Evolutionary conservation across 2,329 filamentous ascomycete species (phyloP), one percentile per base, ranked within the genome.

Genomic region (Xylaria polymorpha): DNA sequence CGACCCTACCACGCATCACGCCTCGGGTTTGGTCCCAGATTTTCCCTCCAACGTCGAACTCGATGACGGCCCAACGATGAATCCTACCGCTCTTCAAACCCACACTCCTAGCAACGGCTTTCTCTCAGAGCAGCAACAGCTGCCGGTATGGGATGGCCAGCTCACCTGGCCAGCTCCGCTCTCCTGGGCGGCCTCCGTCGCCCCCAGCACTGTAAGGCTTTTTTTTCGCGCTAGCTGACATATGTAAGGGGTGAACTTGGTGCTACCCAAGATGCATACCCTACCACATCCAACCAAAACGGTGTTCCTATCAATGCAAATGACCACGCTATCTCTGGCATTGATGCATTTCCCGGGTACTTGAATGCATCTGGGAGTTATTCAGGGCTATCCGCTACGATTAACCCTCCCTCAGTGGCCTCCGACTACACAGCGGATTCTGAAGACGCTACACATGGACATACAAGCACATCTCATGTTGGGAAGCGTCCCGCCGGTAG

Each of bases 141-240:
- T 39, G 20, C 32, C 2, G 22, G 20, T 1, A 32, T 20, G 32
- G 46, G 56, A 39, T n/a, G 46, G 25, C 25, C 25, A 12, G 1
- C 46, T 59, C 7, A n/a, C 1, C n/a, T 53, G 7, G 41, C 41
- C 18, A 10, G 35, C 29, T 37, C 25, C 29, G 35, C 48, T 32
- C 2, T 32, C 22, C 18, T 35, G 3, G 10, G 18, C 10, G 5
- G 53, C 48, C 8, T n/a, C 37, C 22, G 62, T 20, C n/a, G 12
- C 56, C n/a, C 6, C 9, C 15, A 1, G 41, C 66, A 68, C 56
- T 51, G 69, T 71, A 62, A 25, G 66, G 35, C 67, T 71, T 69
- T 71, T 71, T 71, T 71, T 69, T 69, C 43, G 46, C 15, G 4
- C 41, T 18, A 43, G 15, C 41, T 43, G 35, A 37, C 35, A 29